Evolutionary conservation across 805 yeast genomes (phyloP), one percentile per base, ranked within the genome.

Genomic region (Starmerella geochares): DNA sequence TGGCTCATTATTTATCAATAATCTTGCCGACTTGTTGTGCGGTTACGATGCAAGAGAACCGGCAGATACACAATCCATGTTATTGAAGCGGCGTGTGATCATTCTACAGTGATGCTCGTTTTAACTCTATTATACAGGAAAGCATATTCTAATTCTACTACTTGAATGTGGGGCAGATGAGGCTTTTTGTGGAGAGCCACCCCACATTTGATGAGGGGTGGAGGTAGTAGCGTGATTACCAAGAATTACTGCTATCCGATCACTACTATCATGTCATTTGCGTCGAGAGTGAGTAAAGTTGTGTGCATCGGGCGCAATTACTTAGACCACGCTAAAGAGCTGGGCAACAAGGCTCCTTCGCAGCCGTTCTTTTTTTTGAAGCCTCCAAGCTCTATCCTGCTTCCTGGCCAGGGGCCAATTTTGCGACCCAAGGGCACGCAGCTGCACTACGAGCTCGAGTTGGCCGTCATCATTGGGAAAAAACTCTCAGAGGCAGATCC

Each of bases 221-320:
- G n/a, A n/a, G n/a, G n/a, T n/a, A n/a, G n/a, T n/a, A n/a, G 23
- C 29, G 28, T 21, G 42, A 38, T 38, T 38, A 38, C 42, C 42
- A 38, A 38, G 25, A 37, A 37, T 37, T n/a, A n/a, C n/a, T n/a
- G n/a, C n/a, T n/a, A n/a, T n/a, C n/a, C n/a, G n/a, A n/a, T n/a
- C n/a, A n/a, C 39, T 16, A 14, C 5, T 21, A 14, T 21, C 42
- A 56, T 56, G 59, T 49, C 57, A 10, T 55, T 55, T 19, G 23
- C 45, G 31, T 50, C 43, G 28, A 47, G 45, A 14, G 54, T 58
- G 9, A 41, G 81, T 32, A 92, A 92, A 68, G 77, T 90, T 61
- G 76, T 92, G 16, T 92, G 98, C 67, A 90, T 92, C 57, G 99
- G 98, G 40, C 81, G 98, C 60, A 92, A 92, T 67, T 92, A 87